Base-by-base conservation (phyloP, 2,329 filamentous ascomycete species). In the Fusarium mundagurra region DNA sequence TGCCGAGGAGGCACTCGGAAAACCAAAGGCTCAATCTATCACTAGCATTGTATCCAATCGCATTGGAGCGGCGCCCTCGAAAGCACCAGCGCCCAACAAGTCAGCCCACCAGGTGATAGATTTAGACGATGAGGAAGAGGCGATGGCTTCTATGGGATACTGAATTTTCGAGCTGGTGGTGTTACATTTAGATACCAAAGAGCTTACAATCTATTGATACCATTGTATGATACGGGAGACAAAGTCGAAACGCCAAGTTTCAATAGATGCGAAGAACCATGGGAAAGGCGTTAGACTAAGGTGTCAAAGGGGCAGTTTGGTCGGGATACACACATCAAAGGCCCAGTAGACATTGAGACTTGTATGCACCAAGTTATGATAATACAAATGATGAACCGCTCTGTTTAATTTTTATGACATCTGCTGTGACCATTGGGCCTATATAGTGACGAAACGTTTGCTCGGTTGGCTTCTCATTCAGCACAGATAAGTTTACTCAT, bases 1-100 rank as follows among this genome's bases (percentile, higher is more conserved):
- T 69, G 94, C 92, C 8, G 93, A 94, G 59, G 84, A 90, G 44
- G 85, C 84, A 12, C 61, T 80, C 57, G 78, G 79, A 61, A 79
- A 73, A 33, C 61, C 68, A 16, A 83, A 81, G 64, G 70, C 80
- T 8, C 63, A 54, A 16, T 77, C 76, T 6, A 83, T 88, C 51
- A 71, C 83, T 20, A 84, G 84, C 34, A 86, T 87, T 61, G 79
- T 84, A 24, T 64, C 77, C 6, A 82, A 78, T 33, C 80, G 79
- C 54, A 84, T 82, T 54, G 80, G 82, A 29, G 69, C 74, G 20
- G 57, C 75, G 16, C 62, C 67, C 20, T 53, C 48, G 24, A 71
- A 54, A 27, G 67, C 73, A 22, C 45, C 74, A 18, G 62, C 63
- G 13, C 34, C 72, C 0, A 73, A 59, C 58, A 80, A 76, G 63